A percentile compares a stretch with the other conserved stretches of the same genome.
Evolutionary conservation across 495 filamentous ascomycete genomes (phyloP).

Genomic region (Hypoxylon cercidicola): DNA sequence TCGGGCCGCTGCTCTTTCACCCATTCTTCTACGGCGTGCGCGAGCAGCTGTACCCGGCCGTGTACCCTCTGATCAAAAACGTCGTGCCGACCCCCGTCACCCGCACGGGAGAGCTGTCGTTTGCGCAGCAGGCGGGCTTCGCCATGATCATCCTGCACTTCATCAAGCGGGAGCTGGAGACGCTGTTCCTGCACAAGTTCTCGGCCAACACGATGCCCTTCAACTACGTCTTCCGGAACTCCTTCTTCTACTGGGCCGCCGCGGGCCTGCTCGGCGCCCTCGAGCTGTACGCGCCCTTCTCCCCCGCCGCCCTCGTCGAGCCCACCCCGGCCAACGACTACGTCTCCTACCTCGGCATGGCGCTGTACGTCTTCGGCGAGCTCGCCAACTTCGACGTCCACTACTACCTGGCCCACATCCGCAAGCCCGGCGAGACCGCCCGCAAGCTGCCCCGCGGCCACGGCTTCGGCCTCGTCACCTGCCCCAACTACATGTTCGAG

Average conservation of each 20-base stretch:
- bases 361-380: constrained; percentile 79
- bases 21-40: constrained; percentile 74
- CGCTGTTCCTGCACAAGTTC: constrained; percentile 94
- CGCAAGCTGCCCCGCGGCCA: constrained; percentile 86
- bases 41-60: constrained; percentile 74
- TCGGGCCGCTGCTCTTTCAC: constrained; percentile 94
- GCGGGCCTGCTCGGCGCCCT: constrained; percentile 84
- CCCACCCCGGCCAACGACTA: constrained; percentile 43
- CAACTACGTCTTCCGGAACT: constrained; percentile 90
- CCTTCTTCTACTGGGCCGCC: constrained; percentile 87
- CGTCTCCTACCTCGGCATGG: constrained; percentile 69
- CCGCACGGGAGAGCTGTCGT: constrained; percentile 59
- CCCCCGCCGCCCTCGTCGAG: constrained; percentile 67
- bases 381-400: constrained; percentile 82
- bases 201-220: constrained; percentile 91
- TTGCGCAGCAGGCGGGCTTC: constrained; percentile 76
- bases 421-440: constrained; percentile 82
- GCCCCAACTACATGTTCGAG: constrained; percentile 98
- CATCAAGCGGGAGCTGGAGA: constrained; percentile 94
- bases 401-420: constrained; percentile 75
- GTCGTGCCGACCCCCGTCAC: constrained; percentile 43
- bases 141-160: constrained; percentile 82
- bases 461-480: constrained; percentile 88
- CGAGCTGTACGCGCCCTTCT: constrained; percentile 82
- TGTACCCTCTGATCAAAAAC: constrained; percentile 56